These are phyloP conservation scores for Trichoderma parareesei DNA, from an alignment of 495 filamentous ascomycete species.

Conservation along the genomic window DNA sequence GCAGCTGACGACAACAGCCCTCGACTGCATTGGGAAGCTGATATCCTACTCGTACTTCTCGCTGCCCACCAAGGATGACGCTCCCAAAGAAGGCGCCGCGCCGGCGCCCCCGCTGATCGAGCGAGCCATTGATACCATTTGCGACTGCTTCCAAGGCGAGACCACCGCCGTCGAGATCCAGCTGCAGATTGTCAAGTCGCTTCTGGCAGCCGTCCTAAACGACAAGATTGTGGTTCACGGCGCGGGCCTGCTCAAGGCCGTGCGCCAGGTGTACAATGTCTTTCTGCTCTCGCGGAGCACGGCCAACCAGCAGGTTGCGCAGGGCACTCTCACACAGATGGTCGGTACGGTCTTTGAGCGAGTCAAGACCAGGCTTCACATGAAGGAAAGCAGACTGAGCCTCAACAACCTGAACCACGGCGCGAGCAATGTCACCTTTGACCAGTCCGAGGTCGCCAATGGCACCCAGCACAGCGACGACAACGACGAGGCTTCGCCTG, in stretches of 20 bases:
- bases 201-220: constrained; percentile 90
- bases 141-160: constrained; percentile 97
- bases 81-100: constrained; percentile 34
- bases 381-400: constrained; percentile 66
- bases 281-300: constrained; percentile 88
- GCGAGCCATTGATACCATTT: constrained; percentile 96
- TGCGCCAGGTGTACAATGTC: constrained; percentile 97
- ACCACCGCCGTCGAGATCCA: constrained; percentile 84
- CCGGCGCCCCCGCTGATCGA: constrained; percentile 71
- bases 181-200: constrained; percentile 93
- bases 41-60: constrained; percentile 98
- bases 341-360: constrained; percentile 95
- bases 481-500: constrained; percentile 37
- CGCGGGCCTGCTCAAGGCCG: constrained; percentile 93
- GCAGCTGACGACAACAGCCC: constrained; percentile 74
- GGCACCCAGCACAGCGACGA: constrained; percentile 18
- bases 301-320: constrained; percentile 90
- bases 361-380: constrained; percentile 75
- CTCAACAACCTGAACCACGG: constrained; percentile 41
- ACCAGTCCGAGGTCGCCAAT: constrained; percentile 28
- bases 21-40: constrained; percentile 97
- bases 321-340: constrained; percentile 97
- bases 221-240: constrained; percentile 98
- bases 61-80: constrained; percentile 45
- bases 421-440: constrained; percentile 36